Conservation (phyloP, 2,329 filamentous ascomycete genomes). For the Aspergillus chevalieri region DNA sequence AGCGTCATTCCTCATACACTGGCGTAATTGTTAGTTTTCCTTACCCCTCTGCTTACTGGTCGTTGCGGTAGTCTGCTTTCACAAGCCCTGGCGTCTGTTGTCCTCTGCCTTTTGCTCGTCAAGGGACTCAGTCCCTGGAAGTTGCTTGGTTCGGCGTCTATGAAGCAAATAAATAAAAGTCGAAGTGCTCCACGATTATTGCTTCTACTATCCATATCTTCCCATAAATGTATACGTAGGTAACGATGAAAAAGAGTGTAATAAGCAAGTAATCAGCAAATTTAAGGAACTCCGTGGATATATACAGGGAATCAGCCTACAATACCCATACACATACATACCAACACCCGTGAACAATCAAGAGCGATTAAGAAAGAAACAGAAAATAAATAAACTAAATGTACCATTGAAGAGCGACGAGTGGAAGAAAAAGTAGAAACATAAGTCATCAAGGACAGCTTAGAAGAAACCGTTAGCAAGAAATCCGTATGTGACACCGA, state of each 20-base stretch:
- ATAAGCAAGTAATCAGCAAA: background rate
- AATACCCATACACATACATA: background rate
- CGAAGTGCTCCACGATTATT: slow-evolving; percentile 1
- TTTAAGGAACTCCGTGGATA: background rate
- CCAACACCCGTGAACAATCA: background rate
- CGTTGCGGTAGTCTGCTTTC: slow-evolving; percentile 6
- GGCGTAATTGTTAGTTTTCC: slow-evolving; percentile 29
- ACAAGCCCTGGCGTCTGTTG: background rate
- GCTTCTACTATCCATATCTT: too few species aligned
- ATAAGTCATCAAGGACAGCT: background rate
- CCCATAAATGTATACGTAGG: background rate
- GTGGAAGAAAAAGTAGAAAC: background rate
- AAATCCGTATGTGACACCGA: background rate
- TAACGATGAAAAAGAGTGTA: background rate
- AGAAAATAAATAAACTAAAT: background rate
- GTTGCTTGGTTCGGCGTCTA: too few species aligned
- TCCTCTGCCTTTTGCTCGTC: background rate
- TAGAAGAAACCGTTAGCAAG: background rate
- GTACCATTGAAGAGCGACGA: background rate
- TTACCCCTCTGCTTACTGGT: slow-evolving; percentile 18
- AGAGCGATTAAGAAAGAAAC: background rate
- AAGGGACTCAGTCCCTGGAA: background rate
- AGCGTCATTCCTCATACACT: slow-evolving; percentile 35
- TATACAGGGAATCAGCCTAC: slow-evolving; percentile 5
- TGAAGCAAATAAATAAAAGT: slow-evolving; percentile 1